Conservation (phyloP, 306 rosid species). For the Casuarina glauca region DNA sequence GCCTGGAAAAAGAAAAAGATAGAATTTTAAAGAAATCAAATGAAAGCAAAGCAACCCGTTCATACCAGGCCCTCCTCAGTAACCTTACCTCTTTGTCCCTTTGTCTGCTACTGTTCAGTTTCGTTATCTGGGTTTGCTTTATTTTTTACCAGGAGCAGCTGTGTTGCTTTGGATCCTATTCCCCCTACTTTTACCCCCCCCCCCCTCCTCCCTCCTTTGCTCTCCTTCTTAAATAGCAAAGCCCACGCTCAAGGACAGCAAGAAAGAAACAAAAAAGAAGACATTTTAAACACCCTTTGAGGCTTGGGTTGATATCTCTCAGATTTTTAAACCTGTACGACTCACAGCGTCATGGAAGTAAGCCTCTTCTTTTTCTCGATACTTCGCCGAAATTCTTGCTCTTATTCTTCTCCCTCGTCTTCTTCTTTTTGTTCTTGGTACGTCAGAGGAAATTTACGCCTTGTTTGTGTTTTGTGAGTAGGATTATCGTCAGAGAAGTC, state of each 20-base stretch:
- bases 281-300: slow-evolving; percentile 20
- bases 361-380: slow-evolving; percentile 8
- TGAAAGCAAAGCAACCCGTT: neutral
- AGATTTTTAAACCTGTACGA: slow-evolving; percentile 4
- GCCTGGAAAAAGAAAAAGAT: slow-evolving; percentile 32
- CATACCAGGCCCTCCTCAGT: neutral
- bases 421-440: neutral
- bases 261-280: slow-evolving; percentile 7
- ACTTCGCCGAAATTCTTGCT: neutral
- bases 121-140: slow-evolving; percentile 43
- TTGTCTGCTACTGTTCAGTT: slow-evolving; percentile 49
- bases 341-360: slow-evolving; percentile 38
- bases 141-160: slow-evolving; percentile 24
- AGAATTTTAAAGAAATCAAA: slow-evolving; percentile 33
- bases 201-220: neutral
- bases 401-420: neutral
- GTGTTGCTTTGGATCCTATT: slow-evolving; percentile 34
- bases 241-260: slow-evolving; percentile 34
- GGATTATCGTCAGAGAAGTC: slow-evolving; percentile 63
- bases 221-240: slow-evolving; percentile 35
- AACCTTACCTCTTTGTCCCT: slow-evolving; percentile 58
- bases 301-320: slow-evolving; percentile 2
- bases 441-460: neutral
- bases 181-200: slow-evolving; percentile 24
- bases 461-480: slow-evolving; percentile 11